A percentile compares a stretch with the other conserved stretches of the same genome.
Conservation (phyloP, 805 yeast genomes). For the Zygoascus tannicola region DNA sequence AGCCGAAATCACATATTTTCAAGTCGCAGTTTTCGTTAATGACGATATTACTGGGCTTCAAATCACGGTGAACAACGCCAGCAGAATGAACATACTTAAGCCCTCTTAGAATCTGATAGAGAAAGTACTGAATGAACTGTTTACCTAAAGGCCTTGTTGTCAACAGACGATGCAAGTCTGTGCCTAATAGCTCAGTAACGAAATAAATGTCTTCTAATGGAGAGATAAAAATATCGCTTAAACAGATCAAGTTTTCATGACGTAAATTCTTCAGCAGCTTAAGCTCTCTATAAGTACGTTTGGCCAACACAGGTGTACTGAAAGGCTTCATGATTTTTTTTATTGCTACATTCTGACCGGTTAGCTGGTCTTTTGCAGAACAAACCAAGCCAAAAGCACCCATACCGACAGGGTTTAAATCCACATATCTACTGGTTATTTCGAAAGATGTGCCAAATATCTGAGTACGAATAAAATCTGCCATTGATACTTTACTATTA, state of each 20-base stretch:
- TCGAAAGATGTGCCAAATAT: conserved; percentile 94
- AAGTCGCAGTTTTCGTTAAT: conserved; percentile 86
- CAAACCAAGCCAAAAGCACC: conserved; percentile 98
- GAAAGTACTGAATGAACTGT: conserved; percentile 92
- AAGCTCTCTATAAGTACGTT: conserved; percentile 92
- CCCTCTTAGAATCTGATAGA: conserved; percentile 86
- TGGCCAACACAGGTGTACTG: conserved; percentile 87
- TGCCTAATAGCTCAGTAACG: conserved; percentile 94
- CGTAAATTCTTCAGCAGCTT: conserved; percentile 85
- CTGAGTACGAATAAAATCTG: conserved; percentile 50
- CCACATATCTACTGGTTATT: conserved; percentile 78
- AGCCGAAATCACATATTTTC: conserved; percentile 88
- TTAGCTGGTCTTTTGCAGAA: conserved; percentile 85
- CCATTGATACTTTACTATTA: too few species aligned
- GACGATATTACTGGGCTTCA: conserved; percentile 71
- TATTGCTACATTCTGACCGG: conserved; percentile 90
- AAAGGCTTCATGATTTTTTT: conserved; percentile 98
- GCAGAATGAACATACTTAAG: conserved; percentile 86
- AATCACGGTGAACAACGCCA: conserved; percentile 83
- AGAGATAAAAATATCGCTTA: conserved; percentile 87
- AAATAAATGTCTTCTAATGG: conserved; percentile 93
- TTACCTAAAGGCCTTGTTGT: conserved; percentile 91
- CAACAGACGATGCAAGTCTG: conserved; percentile 84
- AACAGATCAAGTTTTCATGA: conserved; percentile 88
- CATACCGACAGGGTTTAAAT: conserved; percentile 97